These are phyloP conservation scores for Xylariaceae sp. DNA, from an alignment of 2,329 filamentous ascomycete genomes.

Conservation along the genomic window DNA sequence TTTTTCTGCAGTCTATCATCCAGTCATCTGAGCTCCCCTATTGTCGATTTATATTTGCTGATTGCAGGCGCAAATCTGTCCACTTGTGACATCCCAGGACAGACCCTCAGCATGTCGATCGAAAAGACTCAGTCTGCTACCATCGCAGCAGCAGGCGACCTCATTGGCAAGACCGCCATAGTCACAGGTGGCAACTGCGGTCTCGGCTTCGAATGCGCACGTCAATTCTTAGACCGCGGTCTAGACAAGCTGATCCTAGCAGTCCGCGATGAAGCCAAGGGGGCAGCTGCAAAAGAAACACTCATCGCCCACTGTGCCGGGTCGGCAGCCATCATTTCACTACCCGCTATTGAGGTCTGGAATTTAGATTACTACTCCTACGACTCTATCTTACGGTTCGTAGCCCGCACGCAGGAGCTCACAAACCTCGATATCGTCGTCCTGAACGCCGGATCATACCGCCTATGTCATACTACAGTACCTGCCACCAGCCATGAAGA, in stretches of 20 bases:
- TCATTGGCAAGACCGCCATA: conserved; percentile 31
- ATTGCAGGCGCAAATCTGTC: too few relatives aligned
- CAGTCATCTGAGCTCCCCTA: too few relatives aligned
- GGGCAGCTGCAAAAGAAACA: conserved; percentile 12
- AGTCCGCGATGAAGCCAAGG: conserved; percentile 30
- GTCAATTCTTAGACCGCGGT: conserved; percentile 32
- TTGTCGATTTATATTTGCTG: too few relatives aligned
- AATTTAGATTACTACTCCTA: conserved; percentile 35
- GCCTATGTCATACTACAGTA: conserved; percentile 16
- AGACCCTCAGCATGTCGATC: neutral
- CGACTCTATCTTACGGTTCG: conserved; percentile 37
- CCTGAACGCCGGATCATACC: conserved; percentile 31
- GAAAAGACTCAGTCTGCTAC: too few relatives aligned
- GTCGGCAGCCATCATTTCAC: conserved; percentile 17
- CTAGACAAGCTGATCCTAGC: conserved; percentile 35
- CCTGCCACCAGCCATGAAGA: conserved; percentile 34
- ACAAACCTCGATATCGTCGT: conserved; percentile 38
- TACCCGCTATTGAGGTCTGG: conserved; percentile 35
- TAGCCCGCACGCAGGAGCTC: conserved; percentile 29
- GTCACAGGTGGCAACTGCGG: conserved; percentile 38
- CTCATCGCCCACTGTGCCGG: too few relatives aligned
- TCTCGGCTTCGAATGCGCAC: conserved; percentile 34
- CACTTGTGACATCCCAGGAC: too few relatives aligned
- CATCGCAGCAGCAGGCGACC: conserved; percentile 1
- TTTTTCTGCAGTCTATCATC: too few relatives aligned